Evolutionary conservation across 1,284 basidiomycete genomes (phyloP).

Genomic region (Malassezia nana): DNA sequence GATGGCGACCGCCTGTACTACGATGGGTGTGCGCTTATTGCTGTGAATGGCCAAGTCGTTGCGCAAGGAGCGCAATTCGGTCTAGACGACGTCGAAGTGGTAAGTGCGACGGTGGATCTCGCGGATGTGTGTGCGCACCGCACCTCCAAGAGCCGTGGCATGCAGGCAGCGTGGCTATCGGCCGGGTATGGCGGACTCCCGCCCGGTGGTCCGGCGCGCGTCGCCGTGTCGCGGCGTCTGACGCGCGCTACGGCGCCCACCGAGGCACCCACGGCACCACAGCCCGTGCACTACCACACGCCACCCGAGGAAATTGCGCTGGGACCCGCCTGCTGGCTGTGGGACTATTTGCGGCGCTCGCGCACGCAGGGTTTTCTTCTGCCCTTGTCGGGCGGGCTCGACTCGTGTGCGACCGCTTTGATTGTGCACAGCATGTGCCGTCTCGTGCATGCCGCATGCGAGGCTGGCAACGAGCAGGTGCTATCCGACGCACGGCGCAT

Average conservation of each 20-base stretch:
- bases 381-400: conserved; percentile 93
- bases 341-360: conserved; percentile 94
- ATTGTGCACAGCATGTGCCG: conserved; percentile 96
- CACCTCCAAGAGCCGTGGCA: conserved; percentile 63
- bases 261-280: background rate
- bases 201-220: conserved; percentile 56
- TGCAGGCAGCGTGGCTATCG: conserved; percentile 63
- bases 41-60: conserved; percentile 79
- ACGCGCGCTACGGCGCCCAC: conserved; percentile 32
- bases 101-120: conserved; percentile 87
- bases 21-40: conserved; percentile 91
- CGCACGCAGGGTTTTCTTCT: conserved; percentile 90
- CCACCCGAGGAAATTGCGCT: conserved; percentile 98
- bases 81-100: conserved; percentile 84
- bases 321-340: conserved; percentile 96
- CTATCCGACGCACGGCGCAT: conserved; percentile 84
- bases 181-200: conserved; percentile 2
- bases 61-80: conserved; percentile 96
- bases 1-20: conserved; percentile 96
- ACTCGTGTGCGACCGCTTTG: conserved; percentile 87
- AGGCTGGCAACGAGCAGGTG: conserved; percentile 62
- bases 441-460: conserved; percentile 67
- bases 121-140: conserved; percentile 85
- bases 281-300: conserved; percentile 8
- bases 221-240: conserved; percentile 52